Evolutionary conservation across 257 asterid species (phyloP).

Genomic region (Nicotiana tomentosiformis): DNA sequence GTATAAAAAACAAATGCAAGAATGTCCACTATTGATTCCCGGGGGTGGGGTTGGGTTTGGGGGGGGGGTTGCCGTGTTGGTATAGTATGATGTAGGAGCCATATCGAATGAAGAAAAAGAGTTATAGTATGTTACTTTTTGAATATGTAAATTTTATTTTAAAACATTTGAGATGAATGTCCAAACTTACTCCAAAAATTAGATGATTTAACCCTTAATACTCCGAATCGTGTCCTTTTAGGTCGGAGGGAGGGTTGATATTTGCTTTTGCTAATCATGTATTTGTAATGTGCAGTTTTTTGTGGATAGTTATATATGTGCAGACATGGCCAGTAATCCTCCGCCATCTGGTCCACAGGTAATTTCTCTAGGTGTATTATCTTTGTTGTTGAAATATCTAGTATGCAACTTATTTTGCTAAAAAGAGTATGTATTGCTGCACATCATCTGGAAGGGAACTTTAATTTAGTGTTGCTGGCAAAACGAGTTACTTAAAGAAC

Average conservation of each 20-base stretch:
- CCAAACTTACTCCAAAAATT: not conserved
- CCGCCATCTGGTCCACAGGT: conserved; percentile 86
- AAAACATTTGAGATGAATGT: not conserved
- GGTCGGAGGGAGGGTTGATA: not conserved
- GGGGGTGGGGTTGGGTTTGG: not conserved
- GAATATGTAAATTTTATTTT: not conserved
- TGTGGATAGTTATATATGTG: conserved; percentile 17
- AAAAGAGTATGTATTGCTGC: not conserved
- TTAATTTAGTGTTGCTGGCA: not conserved
- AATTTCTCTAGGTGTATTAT: not conserved
- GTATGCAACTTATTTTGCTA: not conserved
- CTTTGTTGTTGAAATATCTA: not conserved
- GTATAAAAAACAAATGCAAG: not conserved
- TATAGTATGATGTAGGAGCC: not conserved
- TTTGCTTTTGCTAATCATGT: conserved; percentile 1
- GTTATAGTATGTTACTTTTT: not conserved
- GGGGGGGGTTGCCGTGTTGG: not conserved
- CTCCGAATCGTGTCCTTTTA: not conserved
- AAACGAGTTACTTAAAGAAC: not conserved
- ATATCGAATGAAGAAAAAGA: not conserved
- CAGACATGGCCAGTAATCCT: conserved; percentile 64
- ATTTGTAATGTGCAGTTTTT: conserved; percentile 21
- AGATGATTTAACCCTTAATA: not conserved
- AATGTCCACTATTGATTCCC: not conserved
- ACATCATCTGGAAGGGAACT: not conserved